phyloP scores from a whole-genome alignment of 2,329 filamentous ascomycete species.

The Phyllosticta capitalensis region DNA sequence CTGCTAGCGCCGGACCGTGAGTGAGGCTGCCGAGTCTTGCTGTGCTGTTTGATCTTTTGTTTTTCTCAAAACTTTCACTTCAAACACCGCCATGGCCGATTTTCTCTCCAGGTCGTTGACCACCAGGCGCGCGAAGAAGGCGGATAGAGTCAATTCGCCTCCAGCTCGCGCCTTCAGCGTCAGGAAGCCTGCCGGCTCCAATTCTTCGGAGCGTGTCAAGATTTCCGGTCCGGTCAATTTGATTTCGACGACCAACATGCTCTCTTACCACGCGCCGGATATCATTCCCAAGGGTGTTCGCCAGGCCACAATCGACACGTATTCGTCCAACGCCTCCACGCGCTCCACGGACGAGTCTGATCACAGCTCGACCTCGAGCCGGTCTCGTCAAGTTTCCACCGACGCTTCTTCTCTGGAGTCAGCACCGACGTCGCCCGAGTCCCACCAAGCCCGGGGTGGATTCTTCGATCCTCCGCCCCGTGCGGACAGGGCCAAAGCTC shows the following conservation, averaged over 20 bases:
- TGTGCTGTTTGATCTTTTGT: background rate
- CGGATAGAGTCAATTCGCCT: conserved; percentile 30
- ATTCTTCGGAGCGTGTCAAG: conserved; percentile 50
- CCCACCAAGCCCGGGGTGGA: conserved; percentile 43
- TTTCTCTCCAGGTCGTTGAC: conserved; percentile 58
- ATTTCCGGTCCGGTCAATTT: conserved; percentile 85
- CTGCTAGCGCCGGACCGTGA: background rate
- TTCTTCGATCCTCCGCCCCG: conserved; percentile 44
- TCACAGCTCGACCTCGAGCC: conserved; percentile 41
- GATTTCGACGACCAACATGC: conserved; percentile 90
- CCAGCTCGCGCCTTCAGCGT: conserved; percentile 30
- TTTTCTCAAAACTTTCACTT: background rate
- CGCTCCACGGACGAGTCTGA: conserved; percentile 67
- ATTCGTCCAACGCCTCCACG: conserved; percentile 37
- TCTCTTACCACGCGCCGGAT: conserved; percentile 89
- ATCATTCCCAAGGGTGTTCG: conserved; percentile 35
- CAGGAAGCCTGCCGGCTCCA: conserved; percentile 24
- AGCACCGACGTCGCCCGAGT: conserved; percentile 41
- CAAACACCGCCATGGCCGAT: conserved; percentile 7
- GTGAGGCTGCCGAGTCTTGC: background rate
- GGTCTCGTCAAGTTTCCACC: conserved; percentile 59
- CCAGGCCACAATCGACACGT: conserved; percentile 39
- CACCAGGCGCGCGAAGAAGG: conserved; percentile 55
- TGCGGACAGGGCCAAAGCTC: conserved; percentile 18
- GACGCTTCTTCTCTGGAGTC: conserved; percentile 49